These are phyloP conservation scores for Bothia castanella DNA, from an alignment of 1,284 basidiomycete species.

Conservation along the genomic window DNA sequence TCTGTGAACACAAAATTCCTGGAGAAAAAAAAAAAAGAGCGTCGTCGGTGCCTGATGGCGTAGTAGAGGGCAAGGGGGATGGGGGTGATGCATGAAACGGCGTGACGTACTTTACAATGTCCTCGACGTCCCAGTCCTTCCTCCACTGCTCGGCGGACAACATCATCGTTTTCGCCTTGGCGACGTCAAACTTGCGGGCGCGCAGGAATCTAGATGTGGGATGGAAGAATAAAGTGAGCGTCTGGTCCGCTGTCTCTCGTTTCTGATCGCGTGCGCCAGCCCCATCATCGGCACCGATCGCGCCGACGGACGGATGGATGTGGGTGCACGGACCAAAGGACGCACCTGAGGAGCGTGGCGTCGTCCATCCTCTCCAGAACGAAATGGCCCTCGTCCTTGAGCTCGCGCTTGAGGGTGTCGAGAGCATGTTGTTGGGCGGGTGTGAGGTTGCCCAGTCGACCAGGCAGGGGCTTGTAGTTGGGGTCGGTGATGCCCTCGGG, in stretches of 20 bases:
- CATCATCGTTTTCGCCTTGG: constrained; percentile 84
- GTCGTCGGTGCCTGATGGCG: too few species aligned
- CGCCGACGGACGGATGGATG: background rate
- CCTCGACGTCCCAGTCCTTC: constrained; percentile 84
- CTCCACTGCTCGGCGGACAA: constrained; percentile 86
- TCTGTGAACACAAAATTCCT: constrained; percentile 91
- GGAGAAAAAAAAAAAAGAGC: too few species aligned
- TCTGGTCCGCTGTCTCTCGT: background rate
- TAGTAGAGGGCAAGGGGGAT: too few species aligned
- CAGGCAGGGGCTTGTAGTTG: constrained; percentile 68
- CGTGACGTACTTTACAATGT: constrained; percentile 69
- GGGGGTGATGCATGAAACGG: background rate
- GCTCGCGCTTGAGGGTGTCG: constrained; percentile 66
- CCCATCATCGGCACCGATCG: constrained; percentile 15
- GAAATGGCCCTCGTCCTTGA: constrained; percentile 59
- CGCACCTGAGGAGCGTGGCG: constrained; percentile 67
- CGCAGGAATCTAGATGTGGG: constrained; percentile 68
- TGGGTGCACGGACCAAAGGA: constrained; percentile 4
- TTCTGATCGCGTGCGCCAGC: background rate
- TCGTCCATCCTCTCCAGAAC: constrained; percentile 78
- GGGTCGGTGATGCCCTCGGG: constrained; percentile 63
- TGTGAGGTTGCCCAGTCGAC: constrained; percentile 82
- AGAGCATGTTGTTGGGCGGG: constrained; percentile 67
- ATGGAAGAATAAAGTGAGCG: background rate
- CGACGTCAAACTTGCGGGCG: constrained; percentile 89